Evolutionary conservation across 1,284 basidiomycete species (phyloP), one percentile per base, ranked within the genome.

Genomic region (Cerioporus squamosus): DNA sequence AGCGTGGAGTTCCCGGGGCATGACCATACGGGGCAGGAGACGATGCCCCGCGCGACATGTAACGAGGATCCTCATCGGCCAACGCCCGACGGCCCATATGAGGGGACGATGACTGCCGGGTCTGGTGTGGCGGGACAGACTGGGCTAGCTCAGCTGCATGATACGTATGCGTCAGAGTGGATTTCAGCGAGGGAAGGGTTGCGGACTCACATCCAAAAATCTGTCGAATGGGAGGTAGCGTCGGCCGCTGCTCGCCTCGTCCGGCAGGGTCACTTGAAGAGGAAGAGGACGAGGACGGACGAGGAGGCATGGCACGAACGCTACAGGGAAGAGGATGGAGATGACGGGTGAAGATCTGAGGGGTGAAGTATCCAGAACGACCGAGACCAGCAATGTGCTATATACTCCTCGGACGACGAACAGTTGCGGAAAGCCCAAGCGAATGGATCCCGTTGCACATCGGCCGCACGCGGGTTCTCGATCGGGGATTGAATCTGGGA

Each of bases 151-250:
- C 68, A 51, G 57, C 68, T 69, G 46, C 3, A 52, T 5, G 22
- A 22, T 17, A 44, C 2, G 10, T n/a, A 5, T 38, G 38, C 24
- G 44, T 49, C 3, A 53, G 53, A 22, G 12, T 24, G 6, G 47
- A 20, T 12, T 42, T 18, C 40, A 18, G 12, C 29, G 6, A 12
- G n/a, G 18, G 9, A 12, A 8, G 24, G 29, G 17, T 10, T 5
- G 0, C 5, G 2, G 7, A 17, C 29, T 18, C 49, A 88, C 90
- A 83, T 75, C 83, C 78, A 68, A 92, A 87, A 55, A 91, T 73
- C 71, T 88, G 86, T 53, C 87, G 85, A 57, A 92, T 91, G 46
- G 88, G 81, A 44, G 90, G 90, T 52, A 92, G 83, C n/a, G 84
- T 88, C 53, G 87, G 86, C 49, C 87, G 81, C 59, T 75, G 69